Evolutionary conservation across 2,329 filamentous ascomycete species (phyloP).

Genomic region (Hawksworthiomyces lignivorus): DNA sequence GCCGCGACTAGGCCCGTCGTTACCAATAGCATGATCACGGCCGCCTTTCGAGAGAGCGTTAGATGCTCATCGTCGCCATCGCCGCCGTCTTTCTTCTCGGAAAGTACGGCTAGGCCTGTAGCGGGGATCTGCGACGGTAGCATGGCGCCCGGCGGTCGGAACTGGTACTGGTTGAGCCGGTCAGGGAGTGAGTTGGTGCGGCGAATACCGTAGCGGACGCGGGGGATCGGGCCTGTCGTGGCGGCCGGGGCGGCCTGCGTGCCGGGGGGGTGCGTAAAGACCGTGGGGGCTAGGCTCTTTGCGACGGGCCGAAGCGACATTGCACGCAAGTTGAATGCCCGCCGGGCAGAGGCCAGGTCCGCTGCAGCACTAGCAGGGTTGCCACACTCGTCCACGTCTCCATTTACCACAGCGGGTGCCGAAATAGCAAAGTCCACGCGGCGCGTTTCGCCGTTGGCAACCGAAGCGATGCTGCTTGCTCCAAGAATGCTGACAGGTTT

Average conservation of each 20-base stretch:
- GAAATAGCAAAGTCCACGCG: slow-evolving; percentile 36
- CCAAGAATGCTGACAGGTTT: background rate
- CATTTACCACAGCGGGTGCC: slow-evolving; percentile 17
- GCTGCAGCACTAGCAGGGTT: slow-evolving; percentile 18
- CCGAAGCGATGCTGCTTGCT: background rate
- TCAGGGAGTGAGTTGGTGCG: slow-evolving; percentile 69
- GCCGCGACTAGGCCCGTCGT: slow-evolving; percentile 59
- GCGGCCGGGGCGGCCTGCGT: slow-evolving; percentile 18
- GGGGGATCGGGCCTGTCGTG: slow-evolving; percentile 41
- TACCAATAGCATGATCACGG: slow-evolving; percentile 54
- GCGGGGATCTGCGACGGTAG: slow-evolving; percentile 39
- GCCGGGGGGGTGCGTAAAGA: slow-evolving; percentile 49
- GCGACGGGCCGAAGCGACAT: slow-evolving; percentile 56
- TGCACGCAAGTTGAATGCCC: slow-evolving; percentile 50
- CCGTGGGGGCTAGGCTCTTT: slow-evolving; percentile 62
- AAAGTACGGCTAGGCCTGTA: slow-evolving; percentile 24
- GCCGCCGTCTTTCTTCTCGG: slow-evolving; percentile 15
- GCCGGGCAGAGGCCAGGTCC: slow-evolving; percentile 26
- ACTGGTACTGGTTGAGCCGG: slow-evolving; percentile 43
- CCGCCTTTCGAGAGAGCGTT: slow-evolving; percentile 46
- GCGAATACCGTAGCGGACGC: slow-evolving; percentile 57
- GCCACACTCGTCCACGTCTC: slow-evolving; percentile 1
- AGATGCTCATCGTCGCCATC: slow-evolving; percentile 20
- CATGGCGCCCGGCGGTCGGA: slow-evolving; percentile 42
- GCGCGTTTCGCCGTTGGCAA: slow-evolving; percentile 20